These are phyloP conservation scores for Mrakia frigida DNA, from an alignment of 768 basidiomycete genomes.

Conservation along the genomic window DNA sequence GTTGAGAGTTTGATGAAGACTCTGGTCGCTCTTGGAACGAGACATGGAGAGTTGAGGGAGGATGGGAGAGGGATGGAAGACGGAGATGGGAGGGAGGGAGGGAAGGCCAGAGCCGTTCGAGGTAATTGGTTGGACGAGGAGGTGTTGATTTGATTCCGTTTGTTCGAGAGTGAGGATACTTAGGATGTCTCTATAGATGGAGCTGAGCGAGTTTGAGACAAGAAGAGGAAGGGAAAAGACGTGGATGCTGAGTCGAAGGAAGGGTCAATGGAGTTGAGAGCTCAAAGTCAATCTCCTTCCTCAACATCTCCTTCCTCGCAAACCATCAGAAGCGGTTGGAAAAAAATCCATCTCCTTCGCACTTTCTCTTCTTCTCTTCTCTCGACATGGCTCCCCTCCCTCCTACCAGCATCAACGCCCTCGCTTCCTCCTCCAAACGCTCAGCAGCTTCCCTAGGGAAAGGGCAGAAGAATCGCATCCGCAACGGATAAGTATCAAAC, in stretches of 20 bases:
- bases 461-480: too few relatives aligned
- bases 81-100: background rate
- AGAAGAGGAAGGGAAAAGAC: background rate
- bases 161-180: too few relatives aligned
- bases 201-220: background rate
- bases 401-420: background rate
- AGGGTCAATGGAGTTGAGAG: too few relatives aligned
- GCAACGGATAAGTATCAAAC: too few relatives aligned
- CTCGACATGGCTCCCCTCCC: background rate
- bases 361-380: background rate
- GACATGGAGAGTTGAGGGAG: background rate
- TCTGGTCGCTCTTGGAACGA: background rate
- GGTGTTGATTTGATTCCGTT: too few relatives aligned
- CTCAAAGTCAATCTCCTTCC: too few relatives aligned
- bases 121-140: too few relatives aligned
- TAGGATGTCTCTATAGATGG: too few relatives aligned
- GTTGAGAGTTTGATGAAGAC: conserved; percentile 43
- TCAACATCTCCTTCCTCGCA: too few relatives aligned
- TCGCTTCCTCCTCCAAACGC: background rate
- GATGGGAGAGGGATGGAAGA: background rate
- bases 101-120: too few relatives aligned
- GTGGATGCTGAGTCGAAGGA: background rate
- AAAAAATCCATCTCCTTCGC: background rate
- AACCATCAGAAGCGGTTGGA: too few relatives aligned
- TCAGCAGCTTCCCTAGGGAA: too few relatives aligned